Percentiles rank a stretch among this genome's conserved stretches.
Conservation (phyloP, 306 rosid genomes). For the Cucurbita moschata region DNA sequence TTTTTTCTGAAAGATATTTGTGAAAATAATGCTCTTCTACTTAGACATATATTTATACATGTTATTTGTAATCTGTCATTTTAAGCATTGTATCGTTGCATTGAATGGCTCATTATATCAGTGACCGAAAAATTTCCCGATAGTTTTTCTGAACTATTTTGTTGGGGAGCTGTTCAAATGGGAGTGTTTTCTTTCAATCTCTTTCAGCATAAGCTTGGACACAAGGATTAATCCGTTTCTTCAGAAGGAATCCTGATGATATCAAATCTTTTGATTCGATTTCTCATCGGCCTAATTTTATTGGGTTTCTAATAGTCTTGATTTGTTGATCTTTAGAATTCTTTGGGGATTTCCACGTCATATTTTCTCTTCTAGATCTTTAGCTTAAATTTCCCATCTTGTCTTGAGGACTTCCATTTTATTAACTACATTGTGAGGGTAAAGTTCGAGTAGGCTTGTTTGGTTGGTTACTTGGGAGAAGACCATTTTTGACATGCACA, state of each 20-base stretch:
- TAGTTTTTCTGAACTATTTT: not conserved
- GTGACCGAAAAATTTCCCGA: not conserved
- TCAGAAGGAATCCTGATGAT: not conserved
- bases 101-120: not conserved
- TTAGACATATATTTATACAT: not conserved
- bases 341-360: not conserved
- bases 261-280: not conserved
- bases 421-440: not conserved
- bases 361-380: not conserved
- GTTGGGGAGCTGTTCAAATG: not conserved
- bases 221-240: not conserved
- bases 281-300: not conserved
- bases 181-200: not conserved
- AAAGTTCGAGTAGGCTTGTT: not conserved
- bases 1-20: not conserved
- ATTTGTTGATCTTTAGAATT: not conserved
- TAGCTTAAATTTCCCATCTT: not conserved
- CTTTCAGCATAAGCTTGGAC: not conserved
- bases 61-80: not conserved
- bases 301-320: not conserved
- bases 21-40: not conserved
- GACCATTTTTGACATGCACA: not conserved
- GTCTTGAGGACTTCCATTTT: not conserved
- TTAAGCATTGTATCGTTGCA: not conserved
- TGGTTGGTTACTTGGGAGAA: not conserved